phyloP scores from a whole-genome alignment of 2,329 filamentous ascomycete species.

The Penicillium sclerotiorum region DNA sequence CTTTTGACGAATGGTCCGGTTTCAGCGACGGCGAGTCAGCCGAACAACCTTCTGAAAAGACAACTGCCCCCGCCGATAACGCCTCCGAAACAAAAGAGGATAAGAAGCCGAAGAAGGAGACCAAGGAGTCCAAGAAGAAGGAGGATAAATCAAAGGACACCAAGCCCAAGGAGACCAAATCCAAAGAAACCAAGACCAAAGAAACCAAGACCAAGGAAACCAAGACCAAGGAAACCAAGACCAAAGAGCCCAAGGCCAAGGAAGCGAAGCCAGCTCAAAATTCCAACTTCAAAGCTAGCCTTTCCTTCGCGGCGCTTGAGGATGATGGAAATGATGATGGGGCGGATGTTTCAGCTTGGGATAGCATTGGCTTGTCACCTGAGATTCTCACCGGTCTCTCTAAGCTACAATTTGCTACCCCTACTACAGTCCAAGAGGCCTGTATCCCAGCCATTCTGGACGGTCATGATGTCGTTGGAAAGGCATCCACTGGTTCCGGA shows the following conservation, averaged over 20 bases:
- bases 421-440: conserved; percentile 77
- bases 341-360: conserved; percentile 77
- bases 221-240: conserved; percentile 29
- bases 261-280: conserved; percentile 38
- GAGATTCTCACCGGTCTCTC: conserved; percentile 73
- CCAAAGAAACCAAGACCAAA: conserved; percentile 29
- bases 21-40: conserved; percentile 58
- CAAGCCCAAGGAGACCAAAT: conserved; percentile 31
- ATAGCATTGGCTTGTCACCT: conserved; percentile 70
- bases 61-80: conserved; percentile 11
- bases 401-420: conserved; percentile 75
- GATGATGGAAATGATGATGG: conserved; percentile 57
- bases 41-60: conserved; percentile 21
- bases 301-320: conserved; percentile 43
- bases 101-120: conserved; percentile 24
- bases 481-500: conserved; percentile 93
- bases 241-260: conserved; percentile 26
- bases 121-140: conserved; percentile 27
- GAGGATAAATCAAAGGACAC: conserved; percentile 28
- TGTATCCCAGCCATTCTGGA: conserved; percentile 80
- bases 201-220: conserved; percentile 16
- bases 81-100: conserved; percentile 19
- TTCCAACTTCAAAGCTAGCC: conserved; percentile 31
- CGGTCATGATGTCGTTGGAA: conserved; percentile 90
- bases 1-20: conserved; percentile 65